A percentile compares a stretch with the other conserved stretches of the same genome.
These are phyloP conservation scores for Talaromyces sp. DNA, from an alignment of 2,329 filamentous ascomycete species.

Conservation along the genomic window DNA sequence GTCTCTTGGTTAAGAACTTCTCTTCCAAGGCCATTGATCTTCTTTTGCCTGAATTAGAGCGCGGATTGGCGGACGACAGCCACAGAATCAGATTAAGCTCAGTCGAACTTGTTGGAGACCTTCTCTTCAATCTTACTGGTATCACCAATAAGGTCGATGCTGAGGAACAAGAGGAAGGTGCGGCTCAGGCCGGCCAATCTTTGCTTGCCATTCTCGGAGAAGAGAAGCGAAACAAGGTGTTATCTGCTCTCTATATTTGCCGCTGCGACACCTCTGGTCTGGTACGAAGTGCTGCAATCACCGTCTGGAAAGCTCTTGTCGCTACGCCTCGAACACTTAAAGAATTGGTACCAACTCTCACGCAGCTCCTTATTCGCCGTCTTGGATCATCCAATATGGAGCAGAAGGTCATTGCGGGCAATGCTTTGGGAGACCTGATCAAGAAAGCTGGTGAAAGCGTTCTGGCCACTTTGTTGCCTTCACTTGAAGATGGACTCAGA, in stretches of 20 bases:
- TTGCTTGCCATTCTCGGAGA: constrained; percentile 90
- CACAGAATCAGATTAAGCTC: constrained; percentile 98
- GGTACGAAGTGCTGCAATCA: constrained; percentile 83
- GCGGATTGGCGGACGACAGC: constrained; percentile 93
- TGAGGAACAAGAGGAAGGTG: constrained; percentile 71
- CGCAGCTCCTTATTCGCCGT: constrained; percentile 88
- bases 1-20: constrained; percentile 97
- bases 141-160: constrained; percentile 78
- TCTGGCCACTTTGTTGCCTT: constrained; percentile 79
- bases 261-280: constrained; percentile 92
- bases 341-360: constrained; percentile 90
- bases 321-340: constrained; percentile 88
- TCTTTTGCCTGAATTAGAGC: constrained; percentile 87
- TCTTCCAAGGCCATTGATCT: constrained; percentile 91
- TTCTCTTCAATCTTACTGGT: constrained; percentile 95
- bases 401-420: constrained; percentile 97
- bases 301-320: constrained; percentile 95
- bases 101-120: constrained; percentile 91
- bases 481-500: constrained; percentile 85
- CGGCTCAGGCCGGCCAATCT: constrained; percentile 85
- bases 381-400: constrained; percentile 96
- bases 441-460: constrained; percentile 95
- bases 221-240: constrained; percentile 92
- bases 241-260: constrained; percentile 96
- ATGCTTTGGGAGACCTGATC: constrained; percentile 92